These are phyloP conservation scores for Stemphylium beticola DNA, from an alignment of 2,329 filamentous ascomycete species.

Conservation along the genomic window DNA sequence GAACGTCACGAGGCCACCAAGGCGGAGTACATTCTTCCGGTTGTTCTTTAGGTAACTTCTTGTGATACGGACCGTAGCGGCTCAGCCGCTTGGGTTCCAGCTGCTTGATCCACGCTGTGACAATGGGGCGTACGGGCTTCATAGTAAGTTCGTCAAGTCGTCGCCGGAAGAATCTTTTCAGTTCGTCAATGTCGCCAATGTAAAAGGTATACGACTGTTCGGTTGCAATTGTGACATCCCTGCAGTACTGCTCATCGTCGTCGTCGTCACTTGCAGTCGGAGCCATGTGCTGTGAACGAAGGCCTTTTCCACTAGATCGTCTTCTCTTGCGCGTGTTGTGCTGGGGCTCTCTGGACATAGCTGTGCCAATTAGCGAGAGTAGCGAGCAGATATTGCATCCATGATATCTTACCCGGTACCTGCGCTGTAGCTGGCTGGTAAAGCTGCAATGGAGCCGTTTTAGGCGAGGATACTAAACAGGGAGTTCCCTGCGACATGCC, in stretches of 20 bases:
- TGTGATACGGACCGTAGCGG: slow-evolving; percentile 35
- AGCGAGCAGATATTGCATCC: background rate
- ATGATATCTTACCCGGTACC: slow-evolving; percentile 13
- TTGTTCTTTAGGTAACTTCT: slow-evolving; percentile 19
- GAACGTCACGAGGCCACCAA: slow-evolving; percentile 41
- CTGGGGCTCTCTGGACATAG: background rate
- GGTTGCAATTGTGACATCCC: slow-evolving; percentile 12
- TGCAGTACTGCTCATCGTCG: background rate
- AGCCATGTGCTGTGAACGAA: background rate
- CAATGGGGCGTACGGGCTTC: slow-evolving; percentile 40
- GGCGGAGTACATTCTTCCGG: slow-evolving; percentile 24
- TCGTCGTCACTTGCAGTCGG: slow-evolving; percentile 7
- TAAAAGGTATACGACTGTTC: slow-evolving; percentile 27
- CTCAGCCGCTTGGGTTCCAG: slow-evolving; percentile 35
- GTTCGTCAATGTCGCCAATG: slow-evolving; percentile 31
- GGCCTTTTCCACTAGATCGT: slow-evolving; percentile 14
- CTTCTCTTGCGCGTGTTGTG: slow-evolving; percentile 22
- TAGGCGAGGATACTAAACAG: background rate
- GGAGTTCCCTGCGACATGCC: background rate
- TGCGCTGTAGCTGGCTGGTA: background rate
- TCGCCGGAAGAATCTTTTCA: slow-evolving; percentile 30
- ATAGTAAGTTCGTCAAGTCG: slow-evolving; percentile 42
- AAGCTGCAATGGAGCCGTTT: background rate
- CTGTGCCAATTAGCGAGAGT: slow-evolving; percentile 15
- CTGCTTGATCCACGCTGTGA: slow-evolving; percentile 42